Percentiles rank a stretch among this genome's conserved stretches.
Conservation (phyloP, 2,329 filamentous ascomycete species). For the Cordyceps farinosa region DNA sequence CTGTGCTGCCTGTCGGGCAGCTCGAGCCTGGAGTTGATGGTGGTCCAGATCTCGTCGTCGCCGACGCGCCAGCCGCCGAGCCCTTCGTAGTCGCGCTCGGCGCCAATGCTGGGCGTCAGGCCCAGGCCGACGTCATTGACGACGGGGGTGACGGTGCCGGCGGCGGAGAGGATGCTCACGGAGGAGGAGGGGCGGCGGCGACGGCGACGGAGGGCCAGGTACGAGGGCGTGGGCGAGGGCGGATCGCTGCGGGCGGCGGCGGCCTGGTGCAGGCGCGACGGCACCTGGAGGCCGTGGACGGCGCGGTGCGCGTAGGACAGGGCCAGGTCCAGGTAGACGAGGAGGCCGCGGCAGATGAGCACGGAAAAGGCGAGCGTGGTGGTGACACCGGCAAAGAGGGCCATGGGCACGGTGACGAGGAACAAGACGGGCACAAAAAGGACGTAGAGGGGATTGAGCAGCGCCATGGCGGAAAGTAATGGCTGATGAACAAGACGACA, state of each 20-base stretch:
- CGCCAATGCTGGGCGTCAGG: constrained; percentile 45
- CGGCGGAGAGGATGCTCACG: constrained; percentile 28
- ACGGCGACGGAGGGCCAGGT: constrained; percentile 15
- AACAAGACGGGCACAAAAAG: constrained; percentile 61
- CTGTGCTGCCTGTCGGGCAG: constrained; percentile 41
- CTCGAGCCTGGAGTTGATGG: constrained; percentile 50
- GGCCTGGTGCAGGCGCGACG: constrained; percentile 29
- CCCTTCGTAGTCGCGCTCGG: constrained; percentile 56
- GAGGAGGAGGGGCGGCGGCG: constrained; percentile 35
- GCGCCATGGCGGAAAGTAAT: constrained; percentile 40
- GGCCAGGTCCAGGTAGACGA: constrained; percentile 62
- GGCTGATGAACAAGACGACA: neutral
- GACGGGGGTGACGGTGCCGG: constrained; percentile 32
- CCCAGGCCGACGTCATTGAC: constrained; percentile 37
- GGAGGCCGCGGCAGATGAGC: constrained; percentile 55
- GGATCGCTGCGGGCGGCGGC: constrained; percentile 21
- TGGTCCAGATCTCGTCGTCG: constrained; percentile 47
- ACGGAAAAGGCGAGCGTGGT: constrained; percentile 59
- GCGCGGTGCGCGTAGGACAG: constrained; percentile 55
- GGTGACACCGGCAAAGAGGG: constrained; percentile 60
- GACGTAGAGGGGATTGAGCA: constrained; percentile 52
- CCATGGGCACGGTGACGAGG: constrained; percentile 59
- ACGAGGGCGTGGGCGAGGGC: constrained; percentile 18
- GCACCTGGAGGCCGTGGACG: constrained; percentile 39
- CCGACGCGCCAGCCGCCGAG: constrained; percentile 55